These are phyloP conservation scores for Ajuga reptans DNA, from an alignment of 305 asterid species.

Conservation along the genomic window DNA sequence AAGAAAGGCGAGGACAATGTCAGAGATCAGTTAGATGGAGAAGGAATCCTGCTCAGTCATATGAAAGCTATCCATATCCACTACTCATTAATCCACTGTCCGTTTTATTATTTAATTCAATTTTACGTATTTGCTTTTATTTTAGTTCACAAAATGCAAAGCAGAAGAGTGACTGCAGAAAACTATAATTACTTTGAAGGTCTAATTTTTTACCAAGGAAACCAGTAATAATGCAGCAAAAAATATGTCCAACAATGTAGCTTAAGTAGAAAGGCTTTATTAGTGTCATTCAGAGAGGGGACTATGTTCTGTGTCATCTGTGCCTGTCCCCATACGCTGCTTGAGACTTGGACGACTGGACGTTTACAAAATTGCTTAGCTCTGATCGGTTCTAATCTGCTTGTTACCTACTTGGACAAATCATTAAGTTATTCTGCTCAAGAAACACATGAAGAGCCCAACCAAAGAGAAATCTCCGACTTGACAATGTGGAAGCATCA, in stretches of 20 bases:
- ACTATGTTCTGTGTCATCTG: background rate
- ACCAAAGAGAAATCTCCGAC: background rate
- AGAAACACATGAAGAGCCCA: background rate
- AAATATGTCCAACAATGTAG: background rate
- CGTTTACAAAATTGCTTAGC: background rate
- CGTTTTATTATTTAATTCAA: background rate
- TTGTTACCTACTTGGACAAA: background rate
- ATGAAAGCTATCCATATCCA: background rate
- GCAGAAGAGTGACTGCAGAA: background rate
- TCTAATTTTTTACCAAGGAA: conserved; percentile 1
- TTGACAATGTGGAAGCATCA: background rate
- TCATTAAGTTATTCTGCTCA: background rate
- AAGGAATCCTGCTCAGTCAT: background rate
- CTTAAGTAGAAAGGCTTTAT: background rate
- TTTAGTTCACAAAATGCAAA: background rate
- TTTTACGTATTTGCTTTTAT: background rate
- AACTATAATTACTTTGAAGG: background rate
- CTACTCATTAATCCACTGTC: background rate
- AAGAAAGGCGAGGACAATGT: background rate
- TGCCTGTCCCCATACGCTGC: background rate
- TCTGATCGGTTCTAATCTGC: background rate
- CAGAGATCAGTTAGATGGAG: background rate
- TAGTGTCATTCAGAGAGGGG: background rate
- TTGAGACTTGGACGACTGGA: background rate
- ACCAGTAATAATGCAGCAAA: background rate